Base-by-base conservation (phyloP, 371 early-diverging fungal species). In the Choanephora cucurbitarum region DNA sequence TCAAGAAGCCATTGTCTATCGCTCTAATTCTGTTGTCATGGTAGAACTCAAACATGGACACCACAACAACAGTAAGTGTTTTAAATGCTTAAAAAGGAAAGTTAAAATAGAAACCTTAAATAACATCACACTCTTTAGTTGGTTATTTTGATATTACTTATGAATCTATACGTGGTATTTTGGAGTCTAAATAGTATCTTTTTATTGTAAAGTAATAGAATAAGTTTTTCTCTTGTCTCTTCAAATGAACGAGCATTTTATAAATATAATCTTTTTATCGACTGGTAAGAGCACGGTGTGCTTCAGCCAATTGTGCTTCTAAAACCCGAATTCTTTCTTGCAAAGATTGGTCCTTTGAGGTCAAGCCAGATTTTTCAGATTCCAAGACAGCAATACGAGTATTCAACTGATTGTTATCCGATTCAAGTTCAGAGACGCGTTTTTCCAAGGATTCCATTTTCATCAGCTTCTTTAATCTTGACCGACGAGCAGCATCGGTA, bases 401-500 rank as follows among this genome's bases (percentile, higher is more conserved):
- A 50, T 75, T 79, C 45, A 91, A 69, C 23, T 64, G 63, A 59
- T 70, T 73, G 64, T 94, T 93, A 49, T 95, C 91, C 39, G 74
- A 55, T 71, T 94, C 93, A 28, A 96, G 83, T 60, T 87, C 87
- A 22, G 73, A 67, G 19, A 91, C 91, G 44, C 85, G 84, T 52
- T 64, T 62, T 70, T 95, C 94, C 33, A 96, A 84, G n/a, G 84
- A 76, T 68, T 93, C 92, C 73, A 96, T 84, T 62, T 86, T 85
- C 51, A 84, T 75, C 58, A 91, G 75, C 82, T 93, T 96, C 71
- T 92, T 90, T 42, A 88, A 76, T 40, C 97, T 88, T 31, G 93
- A 92, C 51, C 96, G 91, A 42, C 96, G 87, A 23, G 97, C 97
- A 4, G 97, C 96, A 67, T 95, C 94, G 11, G 94, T 95, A 75